Evolutionary conservation across 148 eudicot species (phyloP).

Genomic region (Chenopodium berlandieri): DNA sequence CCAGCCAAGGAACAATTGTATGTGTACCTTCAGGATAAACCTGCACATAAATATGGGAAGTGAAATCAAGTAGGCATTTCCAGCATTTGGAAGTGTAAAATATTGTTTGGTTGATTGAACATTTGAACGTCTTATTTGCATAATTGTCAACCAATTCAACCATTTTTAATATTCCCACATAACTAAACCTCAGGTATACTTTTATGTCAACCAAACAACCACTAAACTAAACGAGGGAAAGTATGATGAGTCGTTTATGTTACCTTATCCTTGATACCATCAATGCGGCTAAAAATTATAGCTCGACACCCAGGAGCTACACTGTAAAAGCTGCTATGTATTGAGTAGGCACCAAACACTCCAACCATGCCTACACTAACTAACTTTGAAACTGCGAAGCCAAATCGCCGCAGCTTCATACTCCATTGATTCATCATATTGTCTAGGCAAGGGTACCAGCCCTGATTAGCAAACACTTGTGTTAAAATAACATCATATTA

Average conservation of each 20-base stretch:
- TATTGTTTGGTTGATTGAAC: too few relatives aligned
- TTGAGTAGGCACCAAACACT: conserved; percentile 44
- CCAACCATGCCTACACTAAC: conserved; percentile 41
- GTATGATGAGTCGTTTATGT: background rate
- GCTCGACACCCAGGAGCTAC: conserved; percentile 70
- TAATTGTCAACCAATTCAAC: too few relatives aligned
- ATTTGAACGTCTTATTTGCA: too few relatives aligned
- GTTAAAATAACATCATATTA: too few relatives aligned
- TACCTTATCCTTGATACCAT: conserved; percentile 68
- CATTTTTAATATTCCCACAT: too few relatives aligned
- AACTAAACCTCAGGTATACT: too few relatives aligned
- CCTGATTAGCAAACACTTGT: too few relatives aligned
- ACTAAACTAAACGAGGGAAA: background rate
- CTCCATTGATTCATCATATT: background rate
- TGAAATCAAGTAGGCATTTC: too few relatives aligned
- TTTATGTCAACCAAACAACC: too few relatives aligned
- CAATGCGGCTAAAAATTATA: conserved; percentile 59
- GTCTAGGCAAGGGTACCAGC: too few relatives aligned
- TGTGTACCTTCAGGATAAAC: conserved; percentile 89
- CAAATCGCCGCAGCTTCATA: conserved; percentile 5
- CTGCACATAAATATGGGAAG: conserved; percentile 26
- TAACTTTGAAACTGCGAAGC: conserved; percentile 40
- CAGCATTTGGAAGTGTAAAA: background rate
- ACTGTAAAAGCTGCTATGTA: conserved; percentile 57
- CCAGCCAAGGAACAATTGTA: conserved; percentile 73